Evolutionary conservation across 352 stramenopile species (phyloP).

Genomic region (Phytophthora megakarya): DNA sequence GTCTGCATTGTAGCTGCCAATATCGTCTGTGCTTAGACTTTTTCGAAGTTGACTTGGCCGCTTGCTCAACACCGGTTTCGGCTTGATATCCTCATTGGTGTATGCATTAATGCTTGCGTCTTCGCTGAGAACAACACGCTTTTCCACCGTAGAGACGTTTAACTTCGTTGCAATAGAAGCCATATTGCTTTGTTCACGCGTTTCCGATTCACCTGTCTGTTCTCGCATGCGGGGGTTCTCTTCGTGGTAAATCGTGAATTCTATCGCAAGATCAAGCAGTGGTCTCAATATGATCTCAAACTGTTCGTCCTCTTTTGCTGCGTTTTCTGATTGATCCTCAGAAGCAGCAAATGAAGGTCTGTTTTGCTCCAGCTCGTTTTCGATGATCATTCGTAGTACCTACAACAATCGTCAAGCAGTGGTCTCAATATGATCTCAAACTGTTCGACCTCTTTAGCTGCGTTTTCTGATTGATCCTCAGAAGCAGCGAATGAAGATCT

Average conservation of each 20-base stretch:
- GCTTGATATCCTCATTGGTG: conserved; percentile 7
- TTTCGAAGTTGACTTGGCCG: conserved; percentile 40
- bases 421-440: conserved; percentile 69
- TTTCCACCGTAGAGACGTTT: conserved; percentile 33
- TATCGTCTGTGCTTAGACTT: conserved; percentile 67
- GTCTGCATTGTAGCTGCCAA: conserved; percentile 40
- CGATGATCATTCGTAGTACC: conserved; percentile 71
- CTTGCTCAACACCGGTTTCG: conserved; percentile 17
- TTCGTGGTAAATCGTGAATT: conserved; percentile 63
- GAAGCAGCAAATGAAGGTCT: not conserved
- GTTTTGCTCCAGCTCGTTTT: conserved; percentile 61
- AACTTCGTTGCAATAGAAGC: conserved; percentile 48
- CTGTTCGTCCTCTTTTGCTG: conserved; percentile 36
- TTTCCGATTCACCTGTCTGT: conserved; percentile 9
- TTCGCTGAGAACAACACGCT: conserved; percentile 52
- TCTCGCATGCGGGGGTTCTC: conserved; percentile 42
- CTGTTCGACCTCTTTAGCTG: conserved; percentile 37
- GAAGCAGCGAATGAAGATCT: not conserved
- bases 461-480: not conserved
- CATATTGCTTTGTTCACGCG: conserved; percentile 16
- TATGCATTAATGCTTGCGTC: conserved; percentile 29
- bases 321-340: not conserved
- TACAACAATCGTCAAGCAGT: conserved; percentile 42
- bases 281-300: conserved; percentile 66
- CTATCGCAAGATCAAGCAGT: conserved; percentile 50